Conservation (phyloP, 352 stramenopile species). For the Peronospora tabacina region DNA sequence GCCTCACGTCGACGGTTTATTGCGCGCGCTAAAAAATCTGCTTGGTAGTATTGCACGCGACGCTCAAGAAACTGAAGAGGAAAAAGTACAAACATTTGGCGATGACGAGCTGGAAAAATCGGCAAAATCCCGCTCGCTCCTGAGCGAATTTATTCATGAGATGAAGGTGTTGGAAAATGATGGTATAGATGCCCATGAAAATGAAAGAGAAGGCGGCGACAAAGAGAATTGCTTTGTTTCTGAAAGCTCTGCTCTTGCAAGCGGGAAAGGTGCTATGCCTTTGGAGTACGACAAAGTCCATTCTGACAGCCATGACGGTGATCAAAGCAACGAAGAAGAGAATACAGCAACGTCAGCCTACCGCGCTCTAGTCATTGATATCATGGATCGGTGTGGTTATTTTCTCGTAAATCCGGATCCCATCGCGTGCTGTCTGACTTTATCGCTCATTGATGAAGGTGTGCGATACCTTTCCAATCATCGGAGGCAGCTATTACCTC, state of each 20-base stretch:
- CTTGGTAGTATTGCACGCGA: conserved; percentile 37
- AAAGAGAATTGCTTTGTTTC: conserved; percentile 7
- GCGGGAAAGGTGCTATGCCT: conserved; percentile 60
- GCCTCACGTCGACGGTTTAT: conserved; percentile 33
- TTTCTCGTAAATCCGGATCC: conserved; percentile 66
- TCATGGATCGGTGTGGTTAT: conserved; percentile 67
- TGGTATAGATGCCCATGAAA: conserved; percentile 21
- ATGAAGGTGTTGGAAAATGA: conserved; percentile 46
- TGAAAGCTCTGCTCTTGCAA: conserved; percentile 13
- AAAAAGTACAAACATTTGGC: conserved; percentile 4
- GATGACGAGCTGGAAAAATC: conserved; percentile 1
- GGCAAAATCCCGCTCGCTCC: conserved; percentile 15
- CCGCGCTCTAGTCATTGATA: conserved; percentile 53
- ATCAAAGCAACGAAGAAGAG: conserved; percentile 21
- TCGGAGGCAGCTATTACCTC: conserved; percentile 52
- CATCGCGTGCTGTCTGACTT: conserved; percentile 61
- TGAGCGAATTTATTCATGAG: conserved; percentile 55
- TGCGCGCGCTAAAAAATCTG: conserved; percentile 59
- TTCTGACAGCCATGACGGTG: conserved; percentile 18
- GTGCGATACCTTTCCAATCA: conserved; percentile 38
- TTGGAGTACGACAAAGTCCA: conserved; percentile 47
- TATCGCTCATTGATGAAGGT: conserved; percentile 62
- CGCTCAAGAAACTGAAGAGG: conserved; percentile 7
- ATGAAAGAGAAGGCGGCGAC: conserved; percentile 15
- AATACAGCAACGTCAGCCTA: conserved; percentile 24